Evolutionary conservation across 495 filamentous ascomycete species (phyloP), one percentile per base, ranked within the genome.

Genomic region (Hypoxylon cercidicola): DNA sequence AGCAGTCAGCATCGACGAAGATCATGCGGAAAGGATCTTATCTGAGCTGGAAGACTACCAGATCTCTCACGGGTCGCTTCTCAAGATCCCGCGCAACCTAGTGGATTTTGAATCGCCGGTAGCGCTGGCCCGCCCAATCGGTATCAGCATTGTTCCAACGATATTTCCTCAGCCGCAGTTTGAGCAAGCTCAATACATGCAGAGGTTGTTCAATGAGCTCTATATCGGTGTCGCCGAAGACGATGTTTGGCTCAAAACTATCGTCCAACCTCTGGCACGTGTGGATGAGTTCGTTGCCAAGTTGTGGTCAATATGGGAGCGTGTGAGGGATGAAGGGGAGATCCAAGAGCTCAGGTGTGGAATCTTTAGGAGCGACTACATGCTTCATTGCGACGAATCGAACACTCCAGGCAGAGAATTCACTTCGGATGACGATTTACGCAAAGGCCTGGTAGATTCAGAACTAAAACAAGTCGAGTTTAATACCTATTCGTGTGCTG

Each of bases 401-500:
- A 23, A 12, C 23, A 2, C 23, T 25, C 23, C 23, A 25, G 23
- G 39, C 5, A 15, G n/a, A 19, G 20, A 41, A 10, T 0, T 7
- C 21, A 23, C 7, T 16, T 23, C 50, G 15, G 20, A 20, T 34
- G 32, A 59, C 18, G 3, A 39, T 23, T 23, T 8, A 21, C 81
- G 10, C 73, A 82, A 0, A 72, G 64, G 9, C 37, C 76, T 4
- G 44, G 55, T 21, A 52, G 72, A 13, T 55, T 62, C 32, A 74
- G 83, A 4, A 73, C 76, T 93, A 52, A 91, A 88, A 66, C 90
- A 93, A 74, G 89, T 93, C 25, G 90, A 93, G 62, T 93, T 93
- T 74, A 93, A 93, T 71, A 93, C 90, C 15, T 92, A 93, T 48
- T 89, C 90, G 6, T 89, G 89, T n/a, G 92, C 90, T 0, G 92